These are phyloP conservation scores for Yarrowia osloensis DNA, from an alignment of 805 yeast species.

Conservation along the genomic window DNA sequence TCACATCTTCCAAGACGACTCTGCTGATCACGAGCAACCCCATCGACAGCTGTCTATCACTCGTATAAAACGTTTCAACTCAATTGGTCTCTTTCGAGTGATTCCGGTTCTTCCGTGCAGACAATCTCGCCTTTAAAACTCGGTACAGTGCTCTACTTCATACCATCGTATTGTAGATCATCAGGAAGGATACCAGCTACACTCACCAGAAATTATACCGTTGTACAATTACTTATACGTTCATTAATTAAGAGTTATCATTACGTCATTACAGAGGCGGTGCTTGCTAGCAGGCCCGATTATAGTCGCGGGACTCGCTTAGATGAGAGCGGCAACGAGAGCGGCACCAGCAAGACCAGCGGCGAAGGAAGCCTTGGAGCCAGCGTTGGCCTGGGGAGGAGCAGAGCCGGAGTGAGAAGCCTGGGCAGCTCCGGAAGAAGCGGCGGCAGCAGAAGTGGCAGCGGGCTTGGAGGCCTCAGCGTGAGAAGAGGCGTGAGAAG, in stretches of 20 bases:
- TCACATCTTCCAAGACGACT: too few relatives aligned
- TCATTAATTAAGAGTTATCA: constrained; percentile 25
- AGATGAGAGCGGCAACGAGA: constrained; percentile 25
- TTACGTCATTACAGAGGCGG: constrained; percentile 17
- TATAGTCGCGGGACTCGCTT: background rate
- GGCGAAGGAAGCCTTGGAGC: constrained; percentile 1
- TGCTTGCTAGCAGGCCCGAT: background rate
- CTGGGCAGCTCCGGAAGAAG: constrained; percentile 15
- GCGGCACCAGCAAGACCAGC: constrained; percentile 15
- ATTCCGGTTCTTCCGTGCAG: too few relatives aligned
- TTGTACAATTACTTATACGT: too few relatives aligned
- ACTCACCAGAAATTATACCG: too few relatives aligned
- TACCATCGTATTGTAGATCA: too few relatives aligned
- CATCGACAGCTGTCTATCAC: too few relatives aligned
- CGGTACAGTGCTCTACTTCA: too few relatives aligned
- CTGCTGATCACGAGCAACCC: too few relatives aligned
- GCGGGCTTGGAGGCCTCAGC: background rate
- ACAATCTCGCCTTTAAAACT: too few relatives aligned
- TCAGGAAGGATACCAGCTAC: too few relatives aligned
- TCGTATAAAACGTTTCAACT: too few relatives aligned
- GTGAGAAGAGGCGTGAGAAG: background rate
- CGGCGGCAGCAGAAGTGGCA: background rate
- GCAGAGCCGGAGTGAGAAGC: constrained; percentile 15
- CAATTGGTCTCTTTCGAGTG: too few relatives aligned
- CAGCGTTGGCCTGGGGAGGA: constrained; percentile 27